These are phyloP conservation scores for Myriosclerotinia duriaeana DNA, from an alignment of 2,329 filamentous ascomycete genomes.

Conservation along the genomic window DNA sequence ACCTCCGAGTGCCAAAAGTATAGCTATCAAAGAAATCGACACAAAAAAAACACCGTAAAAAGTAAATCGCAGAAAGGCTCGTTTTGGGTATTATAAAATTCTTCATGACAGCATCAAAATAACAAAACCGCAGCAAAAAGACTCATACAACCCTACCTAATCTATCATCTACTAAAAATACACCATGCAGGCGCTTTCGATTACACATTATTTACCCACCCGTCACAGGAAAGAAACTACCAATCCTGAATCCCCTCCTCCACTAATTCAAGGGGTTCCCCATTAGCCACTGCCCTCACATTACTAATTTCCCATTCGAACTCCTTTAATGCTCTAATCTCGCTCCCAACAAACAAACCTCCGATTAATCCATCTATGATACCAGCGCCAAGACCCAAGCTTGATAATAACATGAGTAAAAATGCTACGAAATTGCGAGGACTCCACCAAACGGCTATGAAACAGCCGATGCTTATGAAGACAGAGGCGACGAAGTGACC, in stretches of 20 bases:
- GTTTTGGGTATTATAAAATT: not conserved
- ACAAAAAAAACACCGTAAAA: not conserved
- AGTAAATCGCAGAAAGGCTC: not conserved
- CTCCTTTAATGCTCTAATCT: constrained; percentile 79
- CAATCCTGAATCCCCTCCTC: constrained; percentile 17
- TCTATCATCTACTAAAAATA: not conserved
- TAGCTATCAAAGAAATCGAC: not conserved
- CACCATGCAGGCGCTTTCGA: not conserved
- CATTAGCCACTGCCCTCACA: constrained; percentile 48
- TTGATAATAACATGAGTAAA: constrained; percentile 74
- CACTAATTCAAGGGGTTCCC: constrained; percentile 30
- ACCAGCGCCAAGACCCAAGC: constrained; percentile 72
- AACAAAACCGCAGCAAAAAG: not conserved
- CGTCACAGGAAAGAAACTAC: not conserved
- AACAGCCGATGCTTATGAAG: constrained; percentile 67
- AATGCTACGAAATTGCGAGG: constrained; percentile 76
- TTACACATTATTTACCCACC: constrained; percentile 2
- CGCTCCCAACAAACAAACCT: constrained; percentile 79
- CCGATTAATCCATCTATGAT: constrained; percentile 83
- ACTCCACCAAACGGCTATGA: constrained; percentile 83
- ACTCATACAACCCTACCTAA: too few relatives aligned
- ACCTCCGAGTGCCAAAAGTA: not conserved
- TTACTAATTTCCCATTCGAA: constrained; percentile 91
- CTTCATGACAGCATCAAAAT: not conserved
- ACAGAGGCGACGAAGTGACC: constrained; percentile 71